Evolutionary conservation across 2,329 filamentous ascomycete species (phyloP), one percentile per base, ranked within the genome.

Genomic region (Talaromyces sp.): DNA sequence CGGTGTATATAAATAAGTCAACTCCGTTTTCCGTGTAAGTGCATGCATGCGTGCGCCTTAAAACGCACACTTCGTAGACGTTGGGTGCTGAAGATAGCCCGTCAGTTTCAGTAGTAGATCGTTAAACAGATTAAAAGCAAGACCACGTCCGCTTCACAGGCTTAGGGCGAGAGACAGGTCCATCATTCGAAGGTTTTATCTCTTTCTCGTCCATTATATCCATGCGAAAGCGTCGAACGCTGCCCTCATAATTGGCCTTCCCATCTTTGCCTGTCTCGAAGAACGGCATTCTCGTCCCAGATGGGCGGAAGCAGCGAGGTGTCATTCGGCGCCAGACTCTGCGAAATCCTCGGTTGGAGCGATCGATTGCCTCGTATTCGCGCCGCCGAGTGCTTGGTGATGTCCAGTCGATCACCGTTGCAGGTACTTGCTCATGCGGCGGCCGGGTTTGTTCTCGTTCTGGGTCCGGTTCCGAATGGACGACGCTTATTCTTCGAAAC

Each of bases 291-390:
- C 76, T 68, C 5, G 29, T n/a, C 14, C 71, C 66, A 4, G 68
- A 66, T 13, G 68, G 64, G 31, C 73, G 74, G 59, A 75, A 74
- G 70, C 76, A 78, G 49, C 70, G 68, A 0, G 78, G 77, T 3
- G 76, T 73, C 4, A 78, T 70, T 8, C 72, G 71, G 0, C 75
- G 70, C 72, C 77, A 76, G 7, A 79, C 64, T 2, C 78, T 77
- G 1, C 77, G 71, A 4, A 80, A 64, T 3, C 78, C 78, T 21
- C 69, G 73, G 60, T 69, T 74, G 53, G 74, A 73, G 11, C 75
- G 74, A 67, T 77, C 73, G 80, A 85, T 75, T 82, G 86, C 68
- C 85, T 84, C 72, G 59, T 80, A 80, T 63, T 80, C 77, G 21
- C 70, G 71, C 9, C 75, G 68, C 11, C 78, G 74, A 5, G 77